Base-by-base conservation (phyloP, 768 basidiomycete genomes). In the Termitomyces sp. region DNA sequence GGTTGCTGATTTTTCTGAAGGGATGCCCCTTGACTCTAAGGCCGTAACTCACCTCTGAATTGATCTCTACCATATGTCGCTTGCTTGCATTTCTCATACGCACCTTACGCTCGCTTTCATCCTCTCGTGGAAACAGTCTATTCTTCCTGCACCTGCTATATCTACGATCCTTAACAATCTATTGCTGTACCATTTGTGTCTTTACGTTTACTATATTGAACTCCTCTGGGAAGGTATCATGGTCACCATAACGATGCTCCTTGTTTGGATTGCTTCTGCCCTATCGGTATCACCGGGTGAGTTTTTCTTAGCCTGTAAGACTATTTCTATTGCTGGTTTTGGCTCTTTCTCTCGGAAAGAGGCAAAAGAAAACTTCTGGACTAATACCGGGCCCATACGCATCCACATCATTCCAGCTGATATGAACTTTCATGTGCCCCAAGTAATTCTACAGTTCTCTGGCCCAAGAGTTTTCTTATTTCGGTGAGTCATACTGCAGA, bases 11-110 rank as follows among this genome's bases (percentile, higher is more conserved):
- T 13, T n/a, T 45, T 45, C 18, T 40, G 22, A 60, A 90, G 88
- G 88, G 46, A 88, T 90, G 83, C 88, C 88, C 22, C 63, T 89
- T 66, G 87, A 90, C 66, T 82, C 88, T 30, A 91, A 91, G 69
- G 88, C 88, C 28, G 67, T 90, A 54, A 90, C 88, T 26, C 81
- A 78, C 52, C 74, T 90, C 22, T 79, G 59, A 71, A 47, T 66
- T 5, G 24, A n/a, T 38, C 18, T 56, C 56, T 44, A 44, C 57
- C 49, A 40, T 46, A 8, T 22, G 11, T 30, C 24, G 32, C 60
- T 58, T 20, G 24, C 41, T 45, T 52, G 32, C 52, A 58, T 41
- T 16, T 40, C 26, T 36, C 26, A 33, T 36, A 28, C 52, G 45
- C 38, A 43, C 18, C 49, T 59, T n/a, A 41, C 38, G 54, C 43